Percentiles rank a stretch among this genome's conserved stretches.
Evolutionary conservation across 805 yeast genomes (phyloP).

Genomic region (Wickerhamiella kurtzmanii): DNA sequence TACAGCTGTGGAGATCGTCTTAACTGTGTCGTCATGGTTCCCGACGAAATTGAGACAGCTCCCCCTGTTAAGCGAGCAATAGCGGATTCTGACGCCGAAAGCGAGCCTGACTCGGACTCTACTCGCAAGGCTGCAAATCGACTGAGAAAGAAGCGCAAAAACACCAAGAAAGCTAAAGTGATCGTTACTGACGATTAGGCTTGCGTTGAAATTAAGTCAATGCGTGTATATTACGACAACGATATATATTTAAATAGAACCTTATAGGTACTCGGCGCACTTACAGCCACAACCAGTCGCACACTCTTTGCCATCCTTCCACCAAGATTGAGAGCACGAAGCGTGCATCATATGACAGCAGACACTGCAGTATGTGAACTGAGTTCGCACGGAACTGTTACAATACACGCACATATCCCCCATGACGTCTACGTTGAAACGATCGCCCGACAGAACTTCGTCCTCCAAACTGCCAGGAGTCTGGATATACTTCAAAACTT

Average conservation of each 20-base stretch:
- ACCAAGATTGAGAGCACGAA: slow-evolving; percentile 71
- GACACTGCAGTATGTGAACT: slow-evolving; percentile 50
- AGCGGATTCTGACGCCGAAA: slow-evolving; percentile 50
- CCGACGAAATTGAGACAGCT: slow-evolving; percentile 62
- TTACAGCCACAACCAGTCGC: slow-evolving; percentile 78
- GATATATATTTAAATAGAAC: no score
- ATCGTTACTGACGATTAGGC: slow-evolving; percentile 7
- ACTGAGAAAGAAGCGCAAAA: slow-evolving; percentile 17
- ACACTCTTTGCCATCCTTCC: slow-evolving; percentile 48
- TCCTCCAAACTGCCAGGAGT: neutral
- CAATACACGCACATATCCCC: slow-evolving; percentile 45
- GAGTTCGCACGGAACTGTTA: slow-evolving; percentile 41
- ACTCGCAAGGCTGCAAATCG: no score
- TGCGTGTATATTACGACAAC: no score
- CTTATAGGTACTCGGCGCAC: slow-evolving; percentile 28
- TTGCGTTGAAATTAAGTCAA: no score
- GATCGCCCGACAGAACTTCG: neutral
- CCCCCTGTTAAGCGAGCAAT: slow-evolving; percentile 42
- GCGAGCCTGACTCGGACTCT: slow-evolving; percentile 22
- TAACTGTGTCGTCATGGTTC: slow-evolving; percentile 61
- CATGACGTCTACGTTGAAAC: neutral
- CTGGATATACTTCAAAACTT: slow-evolving; percentile 50
- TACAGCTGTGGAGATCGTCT: slow-evolving; percentile 84
- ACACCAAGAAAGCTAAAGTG: slow-evolving; percentile 20
- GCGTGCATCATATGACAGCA: slow-evolving; percentile 77